These are phyloP conservation scores for Pezicula rhizophila DNA, from an alignment of 2,329 filamentous ascomycete genomes.

Conservation along the genomic window DNA sequence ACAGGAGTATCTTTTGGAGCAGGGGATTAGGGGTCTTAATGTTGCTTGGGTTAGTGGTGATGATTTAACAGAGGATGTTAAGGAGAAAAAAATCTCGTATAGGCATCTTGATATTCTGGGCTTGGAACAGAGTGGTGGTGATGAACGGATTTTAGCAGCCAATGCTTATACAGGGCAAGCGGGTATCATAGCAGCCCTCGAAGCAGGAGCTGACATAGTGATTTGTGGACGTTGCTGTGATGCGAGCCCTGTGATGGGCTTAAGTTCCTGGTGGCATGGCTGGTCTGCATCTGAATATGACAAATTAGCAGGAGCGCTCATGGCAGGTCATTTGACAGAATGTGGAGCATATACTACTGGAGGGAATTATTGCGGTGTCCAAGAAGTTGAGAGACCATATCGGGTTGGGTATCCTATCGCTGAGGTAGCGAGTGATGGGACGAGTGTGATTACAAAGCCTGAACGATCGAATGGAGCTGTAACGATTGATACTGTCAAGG, in stretches of 20 bases:
- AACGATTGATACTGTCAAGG: conserved; percentile 42
- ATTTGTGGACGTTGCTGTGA: not conserved
- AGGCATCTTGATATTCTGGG: not conserved
- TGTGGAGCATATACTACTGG: conserved; percentile 19
- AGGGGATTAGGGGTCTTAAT: not conserved
- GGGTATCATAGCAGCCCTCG: not conserved
- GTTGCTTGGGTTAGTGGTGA: conserved; percentile 1
- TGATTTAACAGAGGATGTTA: not conserved
- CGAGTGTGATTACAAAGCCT: conserved; percentile 38
- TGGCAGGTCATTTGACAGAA: conserved; percentile 24
- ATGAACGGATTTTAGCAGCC: not conserved
- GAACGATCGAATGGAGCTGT: conserved; percentile 33
- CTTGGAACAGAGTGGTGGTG: not conserved
- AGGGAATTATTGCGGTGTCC: conserved; percentile 19
- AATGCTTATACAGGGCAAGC: not conserved
- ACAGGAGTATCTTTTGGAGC: not conserved
- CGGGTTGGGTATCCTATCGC: conserved; percentile 40
- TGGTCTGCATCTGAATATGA: conserved; percentile 31
- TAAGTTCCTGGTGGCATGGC: conserved; percentile 34
- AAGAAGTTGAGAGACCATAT: conserved; percentile 29
- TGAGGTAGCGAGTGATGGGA: conserved; percentile 33
- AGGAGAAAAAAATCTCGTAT: not conserved
- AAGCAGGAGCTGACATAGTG: not conserved
- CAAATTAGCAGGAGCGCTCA: conserved; percentile 30
- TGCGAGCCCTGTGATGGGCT: conserved; percentile 27